phyloP scores from a whole-genome alignment of 805 yeast species.

The Starmerella geochares region DNA sequence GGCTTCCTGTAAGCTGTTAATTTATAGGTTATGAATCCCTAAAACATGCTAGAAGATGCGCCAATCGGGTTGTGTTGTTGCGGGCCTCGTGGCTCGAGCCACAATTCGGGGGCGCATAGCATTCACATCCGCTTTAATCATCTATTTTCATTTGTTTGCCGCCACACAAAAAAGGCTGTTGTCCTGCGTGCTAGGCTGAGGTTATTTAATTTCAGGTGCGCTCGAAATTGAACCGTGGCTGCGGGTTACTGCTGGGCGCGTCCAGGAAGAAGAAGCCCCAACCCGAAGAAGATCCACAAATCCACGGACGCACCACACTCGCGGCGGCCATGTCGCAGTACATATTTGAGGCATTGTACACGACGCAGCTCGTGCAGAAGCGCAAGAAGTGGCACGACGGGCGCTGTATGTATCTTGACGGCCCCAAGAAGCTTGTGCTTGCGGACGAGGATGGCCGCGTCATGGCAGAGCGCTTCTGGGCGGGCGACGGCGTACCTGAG shows the following conservation, averaged over 20 bases:
- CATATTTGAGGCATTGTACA: conserved; percentile 28
- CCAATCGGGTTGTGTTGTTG: background rate
- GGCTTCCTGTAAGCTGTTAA: conserved; percentile 74
- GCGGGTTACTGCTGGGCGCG: too few relatives aligned
- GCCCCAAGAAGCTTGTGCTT: conserved; percentile 27
- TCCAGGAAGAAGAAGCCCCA: too few relatives aligned
- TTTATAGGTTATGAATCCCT: conserved; percentile 16
- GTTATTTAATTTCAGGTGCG: too few relatives aligned
- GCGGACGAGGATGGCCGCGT: conserved; percentile 27
- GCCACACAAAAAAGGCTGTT: too few relatives aligned
- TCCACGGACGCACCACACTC: background rate
- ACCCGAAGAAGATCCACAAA: background rate
- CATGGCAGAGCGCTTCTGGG: conserved; percentile 16
- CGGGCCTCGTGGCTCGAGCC: background rate
- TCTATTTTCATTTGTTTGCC: background rate
- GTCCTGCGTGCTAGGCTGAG: too few relatives aligned
- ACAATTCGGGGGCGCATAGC: background rate
- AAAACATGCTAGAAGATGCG: conserved; percentile 3
- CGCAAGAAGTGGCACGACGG: conserved; percentile 35
- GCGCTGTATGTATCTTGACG: conserved; percentile 23
- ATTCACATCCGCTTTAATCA: background rate
- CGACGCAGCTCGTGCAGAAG: conserved; percentile 32
- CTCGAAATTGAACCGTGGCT: too few relatives aligned
- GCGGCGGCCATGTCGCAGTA: background rate
- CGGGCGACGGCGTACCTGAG: conserved; percentile 8